phyloP scores from a whole-genome alignment of 1,139 yeast genomes.

The Entelexis paramagnoliae region DNA sequence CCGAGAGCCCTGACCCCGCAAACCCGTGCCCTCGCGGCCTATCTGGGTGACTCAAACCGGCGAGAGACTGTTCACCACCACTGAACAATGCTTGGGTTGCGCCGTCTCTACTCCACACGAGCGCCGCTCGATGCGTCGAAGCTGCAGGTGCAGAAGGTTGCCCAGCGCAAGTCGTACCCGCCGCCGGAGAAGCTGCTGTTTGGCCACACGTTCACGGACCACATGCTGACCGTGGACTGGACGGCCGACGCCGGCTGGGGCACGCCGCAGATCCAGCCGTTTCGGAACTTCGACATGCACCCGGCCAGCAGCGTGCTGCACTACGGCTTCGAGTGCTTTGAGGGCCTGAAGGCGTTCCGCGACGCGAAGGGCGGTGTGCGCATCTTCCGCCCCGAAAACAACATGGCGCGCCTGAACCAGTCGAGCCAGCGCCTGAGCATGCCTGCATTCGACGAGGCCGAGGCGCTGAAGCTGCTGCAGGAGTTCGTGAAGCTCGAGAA shows the following conservation, averaged over 20 bases:
- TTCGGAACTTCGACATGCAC: slow-evolving; percentile 61
- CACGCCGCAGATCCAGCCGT: slow-evolving; percentile 74
- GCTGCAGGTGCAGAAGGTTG: slow-evolving; percentile 47
- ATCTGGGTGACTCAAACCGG: too few species aligned
- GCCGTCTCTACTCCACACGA: background rate
- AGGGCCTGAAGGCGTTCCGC: slow-evolving; percentile 91
- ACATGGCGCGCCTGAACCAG: slow-evolving; percentile 82
- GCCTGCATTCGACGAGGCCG: slow-evolving; percentile 73
- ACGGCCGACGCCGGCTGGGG: slow-evolving; percentile 70
- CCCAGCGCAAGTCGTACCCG: slow-evolving; percentile 51
- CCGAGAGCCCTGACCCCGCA: background rate
- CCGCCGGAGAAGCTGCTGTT: slow-evolving; percentile 71
- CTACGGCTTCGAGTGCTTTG: slow-evolving; percentile 89
- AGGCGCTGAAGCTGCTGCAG: slow-evolving; percentile 61
- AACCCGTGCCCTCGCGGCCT: background rate
- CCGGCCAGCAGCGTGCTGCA: slow-evolving; percentile 88
- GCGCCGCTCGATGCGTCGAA: slow-evolving; percentile 48
- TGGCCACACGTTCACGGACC: slow-evolving; percentile 81
- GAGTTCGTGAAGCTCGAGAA: slow-evolving; percentile 64
- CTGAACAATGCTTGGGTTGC: slow-evolving; percentile 5
- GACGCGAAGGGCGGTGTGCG: slow-evolving; percentile 53
- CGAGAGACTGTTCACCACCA: too few species aligned
- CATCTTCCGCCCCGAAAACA: slow-evolving; percentile 81
- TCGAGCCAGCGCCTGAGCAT: slow-evolving; percentile 80
- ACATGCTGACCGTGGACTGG: slow-evolving; percentile 87